Conservation (phyloP, 169 alveolate species). For the Babesia ovis region DNA sequence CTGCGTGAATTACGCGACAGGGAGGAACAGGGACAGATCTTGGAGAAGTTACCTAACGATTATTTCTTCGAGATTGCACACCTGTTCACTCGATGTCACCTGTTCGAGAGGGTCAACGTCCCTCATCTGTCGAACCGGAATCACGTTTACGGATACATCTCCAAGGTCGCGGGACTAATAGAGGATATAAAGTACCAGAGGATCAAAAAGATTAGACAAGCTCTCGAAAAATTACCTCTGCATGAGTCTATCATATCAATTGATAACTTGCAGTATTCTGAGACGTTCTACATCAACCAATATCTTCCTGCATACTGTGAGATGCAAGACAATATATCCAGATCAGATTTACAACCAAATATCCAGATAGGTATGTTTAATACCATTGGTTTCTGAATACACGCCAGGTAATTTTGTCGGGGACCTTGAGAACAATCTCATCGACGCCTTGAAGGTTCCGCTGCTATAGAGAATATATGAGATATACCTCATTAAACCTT, state of each 20-base stretch:
- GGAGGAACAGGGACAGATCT: constrained; percentile 29
- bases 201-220: constrained; percentile 39
- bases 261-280: constrained; percentile 63
- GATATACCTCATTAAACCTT: background rate
- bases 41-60: constrained; percentile 58
- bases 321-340: constrained; percentile 14
- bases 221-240: constrained; percentile 36
- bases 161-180: constrained; percentile 62
- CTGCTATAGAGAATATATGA: constrained; percentile 13
- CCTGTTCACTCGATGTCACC: constrained; percentile 43
- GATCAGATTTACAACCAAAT: constrained; percentile 23
- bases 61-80: constrained; percentile 61
- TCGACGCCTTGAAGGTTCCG: constrained; percentile 51
- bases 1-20: constrained; percentile 30
- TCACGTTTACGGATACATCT: constrained; percentile 51
- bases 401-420: constrained; percentile 27
- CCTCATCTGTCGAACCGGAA: constrained; percentile 48
- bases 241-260: constrained; percentile 19
- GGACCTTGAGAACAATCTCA: constrained; percentile 53
- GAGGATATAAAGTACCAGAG: constrained; percentile 59
- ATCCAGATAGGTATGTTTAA: constrained; percentile 32
- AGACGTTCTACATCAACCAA: constrained; percentile 56
- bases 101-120: constrained; percentile 43
- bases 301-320: constrained; percentile 57
- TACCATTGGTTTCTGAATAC: background rate